Conservation (phyloP, 345 rosid species). For the Camelina laxa region DNA sequence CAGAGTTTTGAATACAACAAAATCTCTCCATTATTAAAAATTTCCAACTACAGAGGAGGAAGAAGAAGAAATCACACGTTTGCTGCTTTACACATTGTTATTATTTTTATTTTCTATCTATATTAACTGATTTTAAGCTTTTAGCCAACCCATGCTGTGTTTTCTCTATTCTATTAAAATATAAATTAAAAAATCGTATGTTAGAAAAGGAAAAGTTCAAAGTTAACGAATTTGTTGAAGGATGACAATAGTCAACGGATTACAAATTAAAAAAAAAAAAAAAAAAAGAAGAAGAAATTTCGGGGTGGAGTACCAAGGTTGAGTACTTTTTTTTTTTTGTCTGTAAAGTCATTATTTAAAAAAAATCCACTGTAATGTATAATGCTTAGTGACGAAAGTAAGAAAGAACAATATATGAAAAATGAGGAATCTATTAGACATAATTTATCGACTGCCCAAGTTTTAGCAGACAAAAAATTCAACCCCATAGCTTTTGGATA, state of each 20-base stretch:
- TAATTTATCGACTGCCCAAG: neutral
- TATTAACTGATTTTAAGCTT: neutral
- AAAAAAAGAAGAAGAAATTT: neutral
- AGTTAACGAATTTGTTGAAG: neutral
- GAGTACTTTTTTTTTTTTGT: too few relatives aligned
- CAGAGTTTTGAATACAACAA: conserved; percentile 6
- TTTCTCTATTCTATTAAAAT: neutral
- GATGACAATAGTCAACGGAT: neutral
- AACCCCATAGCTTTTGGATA: neutral
- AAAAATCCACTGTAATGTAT: too few relatives aligned
- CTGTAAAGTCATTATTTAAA: too few relatives aligned
- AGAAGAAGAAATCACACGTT: conserved; percentile 1
- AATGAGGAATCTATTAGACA: neutral
- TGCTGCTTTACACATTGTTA: neutral
- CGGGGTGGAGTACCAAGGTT: neutral
- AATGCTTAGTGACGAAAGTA: neutral
- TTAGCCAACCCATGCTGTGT: conserved; percentile 7
- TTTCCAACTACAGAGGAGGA: neutral
- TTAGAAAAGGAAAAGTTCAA: neutral
- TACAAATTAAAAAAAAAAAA: neutral
- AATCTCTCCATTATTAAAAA: conserved; percentile 13
- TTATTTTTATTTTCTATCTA: neutral
- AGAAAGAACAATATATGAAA: neutral
- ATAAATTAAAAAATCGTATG: neutral
- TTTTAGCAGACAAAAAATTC: neutral